Conservation (phyloP, 2,329 filamentous ascomycete genomes). For the Colletotrichum incanum region DNA sequence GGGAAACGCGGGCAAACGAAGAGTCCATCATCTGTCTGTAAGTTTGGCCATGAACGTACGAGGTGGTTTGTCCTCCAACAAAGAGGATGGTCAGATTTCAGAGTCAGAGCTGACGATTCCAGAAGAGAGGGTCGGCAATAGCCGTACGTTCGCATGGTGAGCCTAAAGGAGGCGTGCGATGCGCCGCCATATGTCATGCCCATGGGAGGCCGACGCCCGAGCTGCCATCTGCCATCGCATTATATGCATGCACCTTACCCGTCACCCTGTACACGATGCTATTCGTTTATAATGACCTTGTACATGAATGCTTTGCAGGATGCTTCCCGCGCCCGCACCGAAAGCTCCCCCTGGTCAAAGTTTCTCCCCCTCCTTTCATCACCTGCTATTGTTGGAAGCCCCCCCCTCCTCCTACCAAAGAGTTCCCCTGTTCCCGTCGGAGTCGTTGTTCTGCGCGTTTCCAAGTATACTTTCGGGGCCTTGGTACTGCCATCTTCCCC, state of each 20-base stretch:
- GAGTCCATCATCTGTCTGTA: background rate
- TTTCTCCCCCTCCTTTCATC: background rate
- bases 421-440: background rate
- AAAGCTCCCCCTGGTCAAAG: background rate
- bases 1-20: background rate
- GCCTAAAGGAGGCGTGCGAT: no score
- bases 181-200: background rate
- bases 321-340: background rate
- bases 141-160: conserved; percentile 9
- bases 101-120: background rate
- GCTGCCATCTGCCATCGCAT: conserved; percentile 31
- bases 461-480: background rate
- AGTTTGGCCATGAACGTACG: background rate
- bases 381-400: conserved; percentile 5
- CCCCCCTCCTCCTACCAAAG: background rate
- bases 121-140: background rate
- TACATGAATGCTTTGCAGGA: background rate
- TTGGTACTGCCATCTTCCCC: background rate
- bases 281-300: background rate
- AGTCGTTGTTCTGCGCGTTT: background rate
- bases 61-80: background rate
- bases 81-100: background rate
- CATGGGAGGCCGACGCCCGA: background rate
- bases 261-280: background rate
- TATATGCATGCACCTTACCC: conserved; percentile 27